Evolutionary conservation across 164 flowering plant genomes (phyloP).

Genomic region (Chimonanthus praecox): DNA sequence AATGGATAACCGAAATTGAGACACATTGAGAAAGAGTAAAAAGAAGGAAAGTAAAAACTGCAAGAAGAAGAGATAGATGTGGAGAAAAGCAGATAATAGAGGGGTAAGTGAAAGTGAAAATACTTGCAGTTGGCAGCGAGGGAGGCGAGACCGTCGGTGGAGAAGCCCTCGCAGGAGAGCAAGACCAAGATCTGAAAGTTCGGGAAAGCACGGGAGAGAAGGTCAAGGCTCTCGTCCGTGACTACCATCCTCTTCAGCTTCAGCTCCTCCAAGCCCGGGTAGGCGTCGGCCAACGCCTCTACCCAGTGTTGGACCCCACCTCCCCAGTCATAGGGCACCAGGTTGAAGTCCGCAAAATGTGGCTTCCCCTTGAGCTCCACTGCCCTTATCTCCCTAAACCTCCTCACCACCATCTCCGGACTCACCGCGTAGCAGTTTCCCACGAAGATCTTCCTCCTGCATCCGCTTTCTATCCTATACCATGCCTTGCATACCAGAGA

Average conservation of each 20-base stretch:
- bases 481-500: conserved; percentile 77
- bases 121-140: conserved; percentile 89
- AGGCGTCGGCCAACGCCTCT: conserved; percentile 40
- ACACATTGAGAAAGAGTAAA: background rate
- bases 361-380: conserved; percentile 84
- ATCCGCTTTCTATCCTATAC: conserved; percentile 56
- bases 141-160: conserved; percentile 69
- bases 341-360: conserved; percentile 84
- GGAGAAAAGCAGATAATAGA: background rate
- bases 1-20: background rate
- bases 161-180: conserved; percentile 69
- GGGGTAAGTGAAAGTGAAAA: background rate
- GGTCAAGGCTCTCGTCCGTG: conserved; percentile 69
- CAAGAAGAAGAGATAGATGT: background rate
- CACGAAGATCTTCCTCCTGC: conserved; percentile 50
- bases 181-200: conserved; percentile 71
- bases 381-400: conserved; percentile 70
- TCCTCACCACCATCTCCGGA: conserved; percentile 39
- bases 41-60: background rate
- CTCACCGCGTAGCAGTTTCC: conserved; percentile 83
- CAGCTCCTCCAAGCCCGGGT: conserved; percentile 68
- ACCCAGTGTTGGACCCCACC: conserved; percentile 72
- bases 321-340: conserved; percentile 94
- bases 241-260: conserved; percentile 88
- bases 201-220: conserved; percentile 54